Evolutionary conservation across 2,329 filamentous ascomycete genomes (phyloP).

Genomic region (Cladobotryum mycophilum): DNA sequence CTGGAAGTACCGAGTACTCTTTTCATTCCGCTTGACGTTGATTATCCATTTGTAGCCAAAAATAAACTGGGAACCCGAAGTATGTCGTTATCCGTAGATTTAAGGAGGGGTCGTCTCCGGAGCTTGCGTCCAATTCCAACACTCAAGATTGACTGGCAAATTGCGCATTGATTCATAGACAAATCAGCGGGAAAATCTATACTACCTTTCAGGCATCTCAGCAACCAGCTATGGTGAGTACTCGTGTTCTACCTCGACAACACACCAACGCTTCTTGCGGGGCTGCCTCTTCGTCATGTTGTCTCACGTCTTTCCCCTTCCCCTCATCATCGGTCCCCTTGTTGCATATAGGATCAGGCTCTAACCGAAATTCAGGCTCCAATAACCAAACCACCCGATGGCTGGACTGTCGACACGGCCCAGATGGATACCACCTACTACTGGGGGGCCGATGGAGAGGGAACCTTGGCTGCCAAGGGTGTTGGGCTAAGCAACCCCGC

Average conservation of each 20-base stretch:
- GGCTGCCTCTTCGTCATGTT: not conserved
- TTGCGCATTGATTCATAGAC: not conserved
- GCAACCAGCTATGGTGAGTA: not conserved
- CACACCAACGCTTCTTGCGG: no score
- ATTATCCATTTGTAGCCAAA: no score
- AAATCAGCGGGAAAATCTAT: no score
- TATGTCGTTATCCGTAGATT: not conserved
- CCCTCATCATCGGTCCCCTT: not conserved
- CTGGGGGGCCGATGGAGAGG: constrained; percentile 5
- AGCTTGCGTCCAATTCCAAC: not conserved
- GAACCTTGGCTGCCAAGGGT: not conserved
- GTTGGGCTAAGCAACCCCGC: not conserved
- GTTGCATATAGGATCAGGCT: not conserved
- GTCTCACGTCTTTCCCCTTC: not conserved
- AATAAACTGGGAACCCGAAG: no score
- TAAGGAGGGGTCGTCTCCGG: not conserved
- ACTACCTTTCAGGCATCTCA: not conserved
- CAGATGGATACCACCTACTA: constrained; percentile 5
- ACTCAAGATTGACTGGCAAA: not conserved
- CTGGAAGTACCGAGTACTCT: no score
- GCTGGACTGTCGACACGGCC: constrained; percentile 1
- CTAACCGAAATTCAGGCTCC: not conserved
- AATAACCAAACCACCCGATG: constrained; percentile 1
- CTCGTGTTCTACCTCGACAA: not conserved
- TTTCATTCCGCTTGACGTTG: not conserved